A percentile compares a stretch with the other conserved stretches of the same genome.
Conservation (phyloP, 805 yeast species). For the Teunomyces barrocoloradensis region DNA sequence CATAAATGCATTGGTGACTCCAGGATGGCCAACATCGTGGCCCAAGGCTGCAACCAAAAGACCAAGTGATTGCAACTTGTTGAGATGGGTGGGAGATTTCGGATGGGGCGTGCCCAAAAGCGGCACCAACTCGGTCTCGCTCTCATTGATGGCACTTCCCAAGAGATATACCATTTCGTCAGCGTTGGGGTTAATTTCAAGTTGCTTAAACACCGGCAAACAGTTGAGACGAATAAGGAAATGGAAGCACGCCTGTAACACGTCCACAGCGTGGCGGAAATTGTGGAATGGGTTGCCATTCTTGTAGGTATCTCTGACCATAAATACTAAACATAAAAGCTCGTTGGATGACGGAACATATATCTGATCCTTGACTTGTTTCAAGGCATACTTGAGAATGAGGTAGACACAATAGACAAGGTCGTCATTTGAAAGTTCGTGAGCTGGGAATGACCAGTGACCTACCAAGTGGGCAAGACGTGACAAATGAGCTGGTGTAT, state of each 20-base stretch:
- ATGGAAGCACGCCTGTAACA: conserved; percentile 82
- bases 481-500: conserved; percentile 22
- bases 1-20: conserved; percentile 80
- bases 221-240: conserved; percentile 47
- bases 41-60: conserved; percentile 82
- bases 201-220: conserved; percentile 37
- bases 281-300: conserved; percentile 90
- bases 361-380: conserved; percentile 9
- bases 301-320: conserved; percentile 75
- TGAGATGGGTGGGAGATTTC: neutral
- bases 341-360: conserved; percentile 33
- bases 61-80: conserved; percentile 47
- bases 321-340: conserved; percentile 58
- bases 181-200: conserved; percentile 29
- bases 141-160: neutral
- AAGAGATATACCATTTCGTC: conserved; percentile 21
- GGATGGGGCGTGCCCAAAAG: neutral
- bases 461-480: conserved; percentile 44
- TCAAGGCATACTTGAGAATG: conserved; percentile 49
- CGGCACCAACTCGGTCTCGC: neutral
- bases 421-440: conserved; percentile 62
- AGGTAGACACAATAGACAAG: conserved; percentile 56
- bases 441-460: conserved; percentile 72
- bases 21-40: conserved; percentile 97
- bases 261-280: conserved; percentile 94